Conservation (phyloP, 129 eudicot genomes). For the Mikania micrantha region DNA sequence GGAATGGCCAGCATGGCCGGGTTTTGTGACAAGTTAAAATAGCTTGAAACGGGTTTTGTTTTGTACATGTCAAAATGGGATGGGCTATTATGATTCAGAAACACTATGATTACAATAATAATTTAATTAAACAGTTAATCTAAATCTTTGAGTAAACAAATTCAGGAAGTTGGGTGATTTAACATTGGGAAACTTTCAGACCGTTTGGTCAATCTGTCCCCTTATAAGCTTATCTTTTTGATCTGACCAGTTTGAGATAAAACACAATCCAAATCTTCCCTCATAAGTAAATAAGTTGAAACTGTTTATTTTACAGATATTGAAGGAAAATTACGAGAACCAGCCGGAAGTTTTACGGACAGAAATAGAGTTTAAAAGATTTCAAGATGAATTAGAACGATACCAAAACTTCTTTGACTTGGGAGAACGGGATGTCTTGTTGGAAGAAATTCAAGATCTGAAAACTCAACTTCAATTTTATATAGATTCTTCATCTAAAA, state of each 20-base stretch:
- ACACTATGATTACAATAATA: not conserved
- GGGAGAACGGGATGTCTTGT: conserved; percentile 83
- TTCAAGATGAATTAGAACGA: conserved; percentile 77
- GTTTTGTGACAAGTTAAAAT: not conserved
- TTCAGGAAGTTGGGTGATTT: not conserved
- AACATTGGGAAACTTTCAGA: not conserved
- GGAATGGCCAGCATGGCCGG: not conserved
- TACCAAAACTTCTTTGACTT: conserved; percentile 77
- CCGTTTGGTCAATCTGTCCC: not conserved
- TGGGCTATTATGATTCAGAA: not conserved
- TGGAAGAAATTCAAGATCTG: conserved; percentile 88
- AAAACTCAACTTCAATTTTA: conserved; percentile 70
- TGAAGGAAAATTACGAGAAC: conserved; percentile 75
- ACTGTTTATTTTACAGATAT: conserved; percentile 38
- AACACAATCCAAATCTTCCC: not conserved
- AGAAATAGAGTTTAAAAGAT: conserved; percentile 65
- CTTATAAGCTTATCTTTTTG: not conserved
- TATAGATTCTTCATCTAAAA: conserved; percentile 49
- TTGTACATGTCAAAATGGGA: not conserved
- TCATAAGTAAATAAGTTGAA: not conserved
- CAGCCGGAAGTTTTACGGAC: conserved; percentile 72
- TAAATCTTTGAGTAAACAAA: not conserved
- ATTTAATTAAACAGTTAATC: not conserved
- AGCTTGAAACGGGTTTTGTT: not conserved
- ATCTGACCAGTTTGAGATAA: not conserved